phyloP scores from a whole-genome alignment of 1,139 yeast genomes.

The Neolecta irregularis region DNA sequence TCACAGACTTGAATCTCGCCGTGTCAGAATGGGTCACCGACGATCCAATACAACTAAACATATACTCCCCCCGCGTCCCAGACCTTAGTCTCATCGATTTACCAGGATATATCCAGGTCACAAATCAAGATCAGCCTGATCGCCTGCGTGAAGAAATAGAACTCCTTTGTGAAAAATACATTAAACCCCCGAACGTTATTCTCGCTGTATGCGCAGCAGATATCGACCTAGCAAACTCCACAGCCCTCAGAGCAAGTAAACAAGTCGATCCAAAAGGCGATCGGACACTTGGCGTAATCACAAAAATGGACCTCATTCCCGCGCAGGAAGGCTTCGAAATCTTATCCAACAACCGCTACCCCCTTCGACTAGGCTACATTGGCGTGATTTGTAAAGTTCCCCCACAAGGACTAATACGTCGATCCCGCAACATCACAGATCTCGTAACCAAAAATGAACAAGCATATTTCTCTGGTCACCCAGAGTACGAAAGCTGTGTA shows the following conservation, averaged over 20 bases:
- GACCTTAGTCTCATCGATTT: conserved; percentile 86
- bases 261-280: conserved; percentile 87
- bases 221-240: conserved; percentile 90
- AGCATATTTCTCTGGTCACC: conserved; percentile 38
- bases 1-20: conserved; percentile 78
- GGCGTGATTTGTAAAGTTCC: conserved; percentile 88
- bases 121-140: conserved; percentile 88
- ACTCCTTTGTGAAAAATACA: conserved; percentile 64
- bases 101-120: conserved; percentile 95
- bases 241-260: conserved; percentile 87
- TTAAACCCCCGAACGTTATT: conserved; percentile 83
- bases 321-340: conserved; percentile 56
- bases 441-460: conserved; percentile 14
- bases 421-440: conserved; percentile 10
- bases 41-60: conserved; percentile 82
- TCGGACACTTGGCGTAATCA: conserved; percentile 88
- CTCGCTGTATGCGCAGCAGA: conserved; percentile 95
- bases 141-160: conserved; percentile 68
- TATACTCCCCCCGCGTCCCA: conserved; percentile 83
- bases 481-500: conserved; percentile 26
- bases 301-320: conserved; percentile 79
- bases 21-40: conserved; percentile 81
- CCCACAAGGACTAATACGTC: conserved; percentile 23
- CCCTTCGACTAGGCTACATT: conserved; percentile 89
- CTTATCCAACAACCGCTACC: conserved; percentile 65